A percentile compares a stretch with the other conserved stretches of the same genome.
Evolutionary conservation across 1,284 basidiomycete species (phyloP).

Genomic region (Melanopsichium pennsylvanicum): DNA sequence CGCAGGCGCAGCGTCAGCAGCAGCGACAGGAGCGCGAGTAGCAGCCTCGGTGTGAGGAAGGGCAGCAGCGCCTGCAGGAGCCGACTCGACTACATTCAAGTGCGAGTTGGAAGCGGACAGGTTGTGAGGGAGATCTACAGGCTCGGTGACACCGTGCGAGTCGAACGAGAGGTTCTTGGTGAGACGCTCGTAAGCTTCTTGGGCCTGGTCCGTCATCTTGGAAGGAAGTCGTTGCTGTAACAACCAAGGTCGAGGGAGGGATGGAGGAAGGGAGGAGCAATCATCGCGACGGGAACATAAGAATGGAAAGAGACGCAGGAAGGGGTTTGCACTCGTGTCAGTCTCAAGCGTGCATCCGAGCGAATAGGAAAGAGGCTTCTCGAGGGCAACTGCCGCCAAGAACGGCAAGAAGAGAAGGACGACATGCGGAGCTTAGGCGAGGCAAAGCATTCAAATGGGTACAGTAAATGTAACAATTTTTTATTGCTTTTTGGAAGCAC

Average conservation of each 20-base stretch:
- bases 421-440: neutral
- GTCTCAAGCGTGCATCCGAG: too few relatives aligned
- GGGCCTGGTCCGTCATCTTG: slow-evolving; percentile 69
- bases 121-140: slow-evolving; percentile 37
- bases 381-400: neutral
- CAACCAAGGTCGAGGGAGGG: slow-evolving; percentile 10
- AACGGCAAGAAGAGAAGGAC: neutral
- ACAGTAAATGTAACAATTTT: too few relatives aligned
- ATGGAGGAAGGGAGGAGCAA: neutral
- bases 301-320: neutral
- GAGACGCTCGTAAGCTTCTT: slow-evolving; percentile 71
- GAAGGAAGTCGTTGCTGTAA: slow-evolving; percentile 23
- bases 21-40: neutral
- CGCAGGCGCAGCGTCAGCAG: slow-evolving; percentile 2
- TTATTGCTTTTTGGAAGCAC: too few relatives aligned
- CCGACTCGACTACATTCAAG: slow-evolving; percentile 10
- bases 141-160: slow-evolving; percentile 34
- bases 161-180: slow-evolving; percentile 44
- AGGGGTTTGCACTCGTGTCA: neutral
- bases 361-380: neutral
- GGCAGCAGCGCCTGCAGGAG: slow-evolving; percentile 15
- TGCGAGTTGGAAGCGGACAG: slow-evolving; percentile 11
- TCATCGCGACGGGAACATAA: neutral
- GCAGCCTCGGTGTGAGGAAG: slow-evolving; percentile 10
- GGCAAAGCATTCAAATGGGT: neutral